A percentile compares a stretch with the other conserved stretches of the same genome.
These are phyloP conservation scores for Aquilaria malaccensis DNA, from an alignment of 345 rosid genomes.

Conservation along the genomic window DNA sequence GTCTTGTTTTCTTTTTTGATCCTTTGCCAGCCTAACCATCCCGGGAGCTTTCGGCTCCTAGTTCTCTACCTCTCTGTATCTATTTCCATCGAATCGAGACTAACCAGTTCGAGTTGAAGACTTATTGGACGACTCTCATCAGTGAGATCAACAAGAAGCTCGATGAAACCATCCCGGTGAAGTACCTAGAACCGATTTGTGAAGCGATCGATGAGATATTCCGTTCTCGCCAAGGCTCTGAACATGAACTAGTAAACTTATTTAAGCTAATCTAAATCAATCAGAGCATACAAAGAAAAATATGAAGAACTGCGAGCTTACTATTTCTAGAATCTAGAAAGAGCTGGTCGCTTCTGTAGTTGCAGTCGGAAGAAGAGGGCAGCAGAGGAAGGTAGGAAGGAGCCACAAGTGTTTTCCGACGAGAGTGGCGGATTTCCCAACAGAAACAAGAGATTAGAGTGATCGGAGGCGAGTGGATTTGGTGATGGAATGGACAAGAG, in stretches of 20 bases:
- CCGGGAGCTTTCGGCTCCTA: slow-evolving; percentile 9
- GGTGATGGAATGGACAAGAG: slow-evolving; percentile 2
- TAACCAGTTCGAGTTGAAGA: slow-evolving; percentile 67
- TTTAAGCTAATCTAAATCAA: background rate
- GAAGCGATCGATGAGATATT: slow-evolving; percentile 83
- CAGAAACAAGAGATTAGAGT: slow-evolving; percentile 8
- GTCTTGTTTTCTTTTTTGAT: slow-evolving; percentile 20
- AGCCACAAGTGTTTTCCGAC: slow-evolving; percentile 20
- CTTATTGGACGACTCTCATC: slow-evolving; percentile 67
- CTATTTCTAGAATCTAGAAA: slow-evolving; percentile 40
- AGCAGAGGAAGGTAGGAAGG: slow-evolving; percentile 22
- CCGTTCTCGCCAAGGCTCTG: slow-evolving; percentile 14
- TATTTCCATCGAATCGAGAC: slow-evolving; percentile 16
- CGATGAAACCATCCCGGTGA: slow-evolving; percentile 62
- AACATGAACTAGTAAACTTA: background rate
- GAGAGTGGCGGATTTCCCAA: slow-evolving; percentile 20
- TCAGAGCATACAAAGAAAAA: background rate
- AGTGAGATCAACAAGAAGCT: slow-evolving; percentile 66
- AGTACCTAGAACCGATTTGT: slow-evolving; percentile 64
- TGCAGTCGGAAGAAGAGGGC: slow-evolving; percentile 34
- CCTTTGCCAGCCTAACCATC: slow-evolving; percentile 18
- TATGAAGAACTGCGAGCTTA: slow-evolving; percentile 7
- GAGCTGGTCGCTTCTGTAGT: slow-evolving; percentile 32
- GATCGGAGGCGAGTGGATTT: slow-evolving; percentile 1
- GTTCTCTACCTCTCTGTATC: slow-evolving; percentile 36